Evolutionary conservation across 2,329 filamentous ascomycete genomes (phyloP), one percentile per base, ranked within the genome.

Genomic region (Grosmannia clavigera): DNA sequence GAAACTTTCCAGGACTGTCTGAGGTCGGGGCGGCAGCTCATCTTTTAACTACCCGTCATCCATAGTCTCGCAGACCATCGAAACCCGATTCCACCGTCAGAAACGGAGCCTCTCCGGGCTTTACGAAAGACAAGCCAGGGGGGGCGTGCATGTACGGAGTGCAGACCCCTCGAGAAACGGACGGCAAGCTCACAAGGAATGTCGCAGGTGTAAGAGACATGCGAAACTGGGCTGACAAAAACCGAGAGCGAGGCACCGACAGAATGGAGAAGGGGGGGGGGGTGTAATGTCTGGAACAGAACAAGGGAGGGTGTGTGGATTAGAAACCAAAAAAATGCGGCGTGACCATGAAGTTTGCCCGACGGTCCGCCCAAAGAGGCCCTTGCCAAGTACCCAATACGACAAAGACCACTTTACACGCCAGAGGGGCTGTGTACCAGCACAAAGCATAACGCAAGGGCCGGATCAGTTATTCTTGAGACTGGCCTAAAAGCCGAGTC

Each of bases 61-160:
- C 22, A 12, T 48, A 38, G 55, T 56, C 22, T 60, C 58, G 52
- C 58, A 59, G 35, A 58, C 38, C 50, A 29, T 54, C 14, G n/a
- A 52, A 38, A 16, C 40, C 58, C 58, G 58, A 60, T 55, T 56
- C 43, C 6, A 60, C 58, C 58, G 58, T 56, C 46, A n/a, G 43
- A 51, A 50, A 31, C 29, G 48, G 31, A 12, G 27, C 25, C 14
- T 16, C n/a, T 48, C 40, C 16, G 25, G 58, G 43, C 29, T 46
- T 58, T 58, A 58, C 46, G 33, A 54, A 52, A 25, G 51, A 29
- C 10, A 19, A 22, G 56, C 29, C 27, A 11, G 38, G 35, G 29
- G 51, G 52, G 58, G 58, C 33, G 57, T 54, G 50, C 46, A 35
- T 1, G 14, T 16, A 27, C 19, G 33, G 33, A 35, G 9, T 31